A percentile compares a stretch with the other conserved stretches of the same genome.
These are phyloP conservation scores for Wallacemonas sp. DNA, from an alignment of 208 protist genomes.

Conservation along the genomic window DNA sequence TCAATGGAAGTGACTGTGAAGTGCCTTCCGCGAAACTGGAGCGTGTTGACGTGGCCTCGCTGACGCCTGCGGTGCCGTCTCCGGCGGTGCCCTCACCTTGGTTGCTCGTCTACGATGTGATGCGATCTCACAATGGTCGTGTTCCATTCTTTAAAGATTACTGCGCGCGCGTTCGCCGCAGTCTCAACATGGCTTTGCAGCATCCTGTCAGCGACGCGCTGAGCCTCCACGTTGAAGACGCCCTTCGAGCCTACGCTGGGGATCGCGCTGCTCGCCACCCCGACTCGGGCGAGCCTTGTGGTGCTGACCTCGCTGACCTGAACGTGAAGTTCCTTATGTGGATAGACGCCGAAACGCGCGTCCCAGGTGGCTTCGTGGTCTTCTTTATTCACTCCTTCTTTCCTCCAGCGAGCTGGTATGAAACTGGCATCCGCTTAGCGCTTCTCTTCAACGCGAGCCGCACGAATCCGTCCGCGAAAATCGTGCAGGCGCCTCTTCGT, in stretches of 20 bases:
- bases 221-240: conserved; percentile 14
- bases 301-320: conserved; percentile 11
- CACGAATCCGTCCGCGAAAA: conserved; percentile 69
- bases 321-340: conserved; percentile 84
- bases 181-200: conserved; percentile 24
- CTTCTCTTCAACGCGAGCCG: conserved; percentile 69
- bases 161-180: conserved; percentile 46
- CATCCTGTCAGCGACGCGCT: conserved; percentile 16
- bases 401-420: conserved; percentile 66
- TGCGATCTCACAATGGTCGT: conserved; percentile 38
- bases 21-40: background rate
- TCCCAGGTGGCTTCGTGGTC: conserved; percentile 26
- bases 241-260: conserved; percentile 34
- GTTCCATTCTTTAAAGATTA: conserved; percentile 64
- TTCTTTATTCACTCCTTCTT: conserved; percentile 72
- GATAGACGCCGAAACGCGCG: conserved; percentile 19
- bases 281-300: conserved; percentile 9
- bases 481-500: conserved; percentile 57
- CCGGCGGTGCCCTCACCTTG: conserved; percentile 3
- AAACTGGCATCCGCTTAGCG: conserved; percentile 45
- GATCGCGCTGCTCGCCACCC: conserved; percentile 10
- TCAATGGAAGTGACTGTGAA: background rate
- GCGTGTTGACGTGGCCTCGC: background rate
- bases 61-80: background rate
- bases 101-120: conserved; percentile 76